A percentile compares a stretch with the other conserved stretches of the same genome.
Evolutionary conservation across 495 filamentous ascomycete species (phyloP).

Genomic region (Astrocystis sublimbata): DNA sequence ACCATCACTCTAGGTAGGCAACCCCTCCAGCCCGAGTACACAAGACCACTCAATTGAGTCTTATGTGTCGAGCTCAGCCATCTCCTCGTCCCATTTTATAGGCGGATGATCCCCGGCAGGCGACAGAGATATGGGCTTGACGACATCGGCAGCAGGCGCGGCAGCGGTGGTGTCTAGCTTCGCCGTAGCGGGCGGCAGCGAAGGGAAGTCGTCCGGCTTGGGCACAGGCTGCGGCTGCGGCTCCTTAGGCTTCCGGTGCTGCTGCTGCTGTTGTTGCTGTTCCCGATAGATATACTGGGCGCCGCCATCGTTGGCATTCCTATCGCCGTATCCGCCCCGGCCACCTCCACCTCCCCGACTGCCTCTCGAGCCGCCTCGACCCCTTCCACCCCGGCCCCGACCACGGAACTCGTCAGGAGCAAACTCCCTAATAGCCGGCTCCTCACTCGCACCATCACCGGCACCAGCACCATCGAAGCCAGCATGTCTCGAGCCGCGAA

Average conservation of each 20-base stretch:
- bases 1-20: background rate
- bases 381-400: slow-evolving; percentile 29
- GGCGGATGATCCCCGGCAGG: slow-evolving; percentile 26
- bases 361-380: slow-evolving; percentile 28
- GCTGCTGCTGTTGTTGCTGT: background rate
- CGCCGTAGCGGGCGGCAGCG: slow-evolving; percentile 36
- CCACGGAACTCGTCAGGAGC: slow-evolving; percentile 31
- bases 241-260: slow-evolving; percentile 19
- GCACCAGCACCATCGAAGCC: slow-evolving; percentile 27
- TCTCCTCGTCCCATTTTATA: slow-evolving; percentile 50
- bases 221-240: slow-evolving; percentile 21
- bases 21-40: background rate
- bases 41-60: background rate
- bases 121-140: slow-evolving; percentile 13
- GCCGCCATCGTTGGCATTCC: background rate
- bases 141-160: slow-evolving; percentile 11
- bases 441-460: too few relatives aligned
- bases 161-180: slow-evolving; percentile 29
- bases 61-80: slow-evolving; percentile 38
- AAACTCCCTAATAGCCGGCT: slow-evolving; percentile 30
- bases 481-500: slow-evolving; percentile 37
- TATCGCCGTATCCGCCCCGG: slow-evolving; percentile 27
- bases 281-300: too few relatives aligned
- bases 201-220: slow-evolving; percentile 44
- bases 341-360: slow-evolving; percentile 31